Evolutionary conservation across 768 basidiomycete genomes (phyloP), one percentile per base, ranked within the genome.

Genomic region (Lentinula guzmanii): DNA sequence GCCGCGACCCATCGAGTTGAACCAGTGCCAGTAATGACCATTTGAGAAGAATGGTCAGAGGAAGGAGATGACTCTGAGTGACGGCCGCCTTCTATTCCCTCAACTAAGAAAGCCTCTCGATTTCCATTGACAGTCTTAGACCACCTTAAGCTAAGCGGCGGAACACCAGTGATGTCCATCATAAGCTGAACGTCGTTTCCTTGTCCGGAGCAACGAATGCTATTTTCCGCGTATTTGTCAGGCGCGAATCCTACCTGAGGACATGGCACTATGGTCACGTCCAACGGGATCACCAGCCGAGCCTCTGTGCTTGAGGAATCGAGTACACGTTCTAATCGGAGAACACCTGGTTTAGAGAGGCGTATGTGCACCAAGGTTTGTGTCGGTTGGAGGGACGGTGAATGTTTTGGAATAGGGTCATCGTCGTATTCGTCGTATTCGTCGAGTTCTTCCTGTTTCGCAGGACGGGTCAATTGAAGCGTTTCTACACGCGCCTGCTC

Each of bases 71-170:
- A 74, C 39, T 74, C 65, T 37, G 70, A 71, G 28, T 77, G 71
- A 50, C 78, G 77, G 24, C 79, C 78, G 42, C 81, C 82, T 70
- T 92, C 89, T 53, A 95, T 91, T 8, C 93, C 93, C 67, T 95
- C 93, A 1, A 94, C 91, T 43, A 89, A 74, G 64, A 90, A 90
- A 50, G 82, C 77, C 68, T 95, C 91, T 59, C 80, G 78, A 63
- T 79, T 77, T 10, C 85, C 86, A 60, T 86, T 86, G 46, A 86
- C 75, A 24, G 86, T 84, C 63, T 86, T 85, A 66, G 84, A 79
- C 91, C 91, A 93, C 46, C 84, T 82, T 46, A 94, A 76, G 66
- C 85, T 89, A 66, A 93, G 77, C 10, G 90, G 90, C 18, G 91
- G 89, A 8, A 91, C 84, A 7, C 91, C 91, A 61, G 75, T 77